phyloP scores from a whole-genome alignment of 345 rosid genomes.

The Aegle marmelos region DNA sequence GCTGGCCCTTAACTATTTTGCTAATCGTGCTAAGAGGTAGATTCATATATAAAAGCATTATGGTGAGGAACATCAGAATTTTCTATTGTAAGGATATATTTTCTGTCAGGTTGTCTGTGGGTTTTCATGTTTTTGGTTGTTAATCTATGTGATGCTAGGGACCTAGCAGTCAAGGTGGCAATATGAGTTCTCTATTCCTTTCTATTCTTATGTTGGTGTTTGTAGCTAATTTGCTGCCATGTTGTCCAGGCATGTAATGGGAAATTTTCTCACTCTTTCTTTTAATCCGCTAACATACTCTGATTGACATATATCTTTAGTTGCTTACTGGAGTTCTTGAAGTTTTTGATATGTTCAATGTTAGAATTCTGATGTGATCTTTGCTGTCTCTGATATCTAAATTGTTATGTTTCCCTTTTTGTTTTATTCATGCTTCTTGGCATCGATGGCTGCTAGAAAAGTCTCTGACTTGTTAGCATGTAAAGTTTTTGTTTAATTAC shows the following conservation, averaged over 20 bases:
- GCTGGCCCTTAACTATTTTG: conserved; percentile 40
- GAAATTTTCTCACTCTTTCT: background rate
- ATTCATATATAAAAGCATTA: conserved; percentile 16
- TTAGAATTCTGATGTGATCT: background rate
- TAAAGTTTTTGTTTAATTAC: no score
- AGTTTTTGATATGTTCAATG: background rate
- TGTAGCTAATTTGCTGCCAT: background rate
- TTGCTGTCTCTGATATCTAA: background rate
- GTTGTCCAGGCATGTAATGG: background rate
- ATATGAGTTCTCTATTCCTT: background rate
- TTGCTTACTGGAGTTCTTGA: background rate
- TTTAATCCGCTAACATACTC: background rate
- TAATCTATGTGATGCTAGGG: conserved; percentile 8
- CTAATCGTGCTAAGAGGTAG: conserved; percentile 42
- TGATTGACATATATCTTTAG: background rate
- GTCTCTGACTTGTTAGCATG: no score
- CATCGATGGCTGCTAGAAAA: background rate
- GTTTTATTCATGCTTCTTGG: background rate
- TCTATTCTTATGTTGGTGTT: background rate
- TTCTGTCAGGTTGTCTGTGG: conserved; percentile 4
- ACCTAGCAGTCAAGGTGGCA: background rate
- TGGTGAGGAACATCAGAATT: conserved; percentile 23
- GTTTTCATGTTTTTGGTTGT: background rate
- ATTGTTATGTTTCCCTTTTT: background rate
- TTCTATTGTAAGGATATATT: background rate